These are phyloP conservation scores for Schizosaccharomyces octosporus DNA, from an alignment of 805 yeast species.

Conservation along the genomic window DNA sequence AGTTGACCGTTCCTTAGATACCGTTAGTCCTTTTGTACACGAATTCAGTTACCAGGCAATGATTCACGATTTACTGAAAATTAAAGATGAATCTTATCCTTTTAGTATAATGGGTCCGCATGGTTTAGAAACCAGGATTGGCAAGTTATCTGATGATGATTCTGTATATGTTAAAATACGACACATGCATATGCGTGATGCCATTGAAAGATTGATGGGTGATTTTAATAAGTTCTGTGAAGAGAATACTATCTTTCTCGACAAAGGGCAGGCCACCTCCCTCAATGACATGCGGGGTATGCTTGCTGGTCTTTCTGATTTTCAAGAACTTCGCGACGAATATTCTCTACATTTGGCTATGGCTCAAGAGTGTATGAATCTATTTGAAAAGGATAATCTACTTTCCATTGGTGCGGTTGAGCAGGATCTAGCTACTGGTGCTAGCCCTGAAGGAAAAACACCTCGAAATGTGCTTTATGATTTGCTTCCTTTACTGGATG, in stretches of 20 bases:
- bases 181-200: constrained; percentile 53
- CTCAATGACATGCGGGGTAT: constrained; percentile 53
- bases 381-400: constrained; percentile 32
- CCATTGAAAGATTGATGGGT: constrained; percentile 33
- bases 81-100: constrained; percentile 22
- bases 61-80: constrained; percentile 49
- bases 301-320: constrained; percentile 21
- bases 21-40: constrained; percentile 62
- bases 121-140: constrained; percentile 21
- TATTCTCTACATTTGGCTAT: constrained; percentile 15
- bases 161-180: constrained; percentile 48
- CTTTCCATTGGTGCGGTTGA: constrained; percentile 65
- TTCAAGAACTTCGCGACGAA: constrained; percentile 15
- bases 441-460: constrained; percentile 40
- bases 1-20: constrained; percentile 63
- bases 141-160: constrained; percentile 36
- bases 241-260: constrained; percentile 40
- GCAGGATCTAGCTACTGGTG: constrained; percentile 55
- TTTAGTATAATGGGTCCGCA: constrained; percentile 15
- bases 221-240: constrained; percentile 39
- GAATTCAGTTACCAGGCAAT: constrained; percentile 81
- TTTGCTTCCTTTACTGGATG: constrained; percentile 27
- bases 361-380: constrained; percentile 36
- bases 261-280: constrained; percentile 34
- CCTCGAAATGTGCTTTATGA: constrained; percentile 33